Conservation (phyloP, 768 basidiomycete species). For the Leccinum aurantiacum region DNA sequence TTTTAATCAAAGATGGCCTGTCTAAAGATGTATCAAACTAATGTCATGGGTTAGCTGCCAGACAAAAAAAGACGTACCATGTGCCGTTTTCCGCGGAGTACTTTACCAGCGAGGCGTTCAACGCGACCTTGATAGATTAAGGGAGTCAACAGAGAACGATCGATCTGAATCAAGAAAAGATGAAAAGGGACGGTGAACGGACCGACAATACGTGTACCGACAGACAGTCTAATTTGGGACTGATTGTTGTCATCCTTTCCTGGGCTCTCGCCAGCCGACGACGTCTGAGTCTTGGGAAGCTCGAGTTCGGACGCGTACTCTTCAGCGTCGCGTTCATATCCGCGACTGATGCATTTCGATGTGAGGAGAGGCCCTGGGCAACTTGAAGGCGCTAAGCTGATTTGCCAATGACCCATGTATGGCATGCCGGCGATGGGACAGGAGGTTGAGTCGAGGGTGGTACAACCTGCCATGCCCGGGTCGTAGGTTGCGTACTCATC, state of each 20-base stretch:
- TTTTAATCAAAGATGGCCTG: constrained; percentile 1
- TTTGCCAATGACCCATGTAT: neutral
- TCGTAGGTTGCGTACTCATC: constrained; percentile 21
- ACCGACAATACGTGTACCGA: constrained; percentile 12
- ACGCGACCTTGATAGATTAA: constrained; percentile 11
- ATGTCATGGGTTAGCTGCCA: neutral
- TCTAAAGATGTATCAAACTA: neutral
- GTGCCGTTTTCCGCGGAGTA: constrained; percentile 21
- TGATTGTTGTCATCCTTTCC: neutral
- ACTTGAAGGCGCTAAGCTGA: neutral
- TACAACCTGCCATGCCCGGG: constrained; percentile 26
- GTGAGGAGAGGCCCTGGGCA: neutral
- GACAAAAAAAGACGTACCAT: constrained; percentile 2
- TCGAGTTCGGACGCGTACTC: constrained; percentile 9
- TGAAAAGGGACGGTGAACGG: neutral
- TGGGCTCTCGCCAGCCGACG: neutral
- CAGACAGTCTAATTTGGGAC: neutral
- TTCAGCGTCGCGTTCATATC: constrained; percentile 25
- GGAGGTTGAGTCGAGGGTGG: neutral
- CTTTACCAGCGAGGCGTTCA: constrained; percentile 17
- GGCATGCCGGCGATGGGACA: constrained; percentile 18
- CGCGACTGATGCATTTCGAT: constrained; percentile 5
- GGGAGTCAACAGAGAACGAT: neutral
- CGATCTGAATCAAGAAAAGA: too few relatives aligned
- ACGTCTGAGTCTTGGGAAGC: neutral